These are phyloP conservation scores for Heliamphora exappendiculata DNA, from an alignment of 148 eudicot genomes.

Conservation along the genomic window DNA sequence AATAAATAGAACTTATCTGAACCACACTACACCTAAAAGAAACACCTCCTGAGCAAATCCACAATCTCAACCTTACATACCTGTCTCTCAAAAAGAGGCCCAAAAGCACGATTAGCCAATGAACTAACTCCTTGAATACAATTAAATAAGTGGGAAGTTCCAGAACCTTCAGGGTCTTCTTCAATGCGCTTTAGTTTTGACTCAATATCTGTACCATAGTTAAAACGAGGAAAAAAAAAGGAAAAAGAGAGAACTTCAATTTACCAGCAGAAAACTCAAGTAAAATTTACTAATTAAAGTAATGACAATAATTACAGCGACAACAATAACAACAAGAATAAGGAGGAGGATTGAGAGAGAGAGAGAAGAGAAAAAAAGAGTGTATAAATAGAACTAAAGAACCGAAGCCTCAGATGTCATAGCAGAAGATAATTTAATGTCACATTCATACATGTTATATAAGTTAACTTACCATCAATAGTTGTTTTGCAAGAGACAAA, in stretches of 20 bases:
- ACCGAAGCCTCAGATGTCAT: neutral
- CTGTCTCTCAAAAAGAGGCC: slow-evolving; percentile 96
- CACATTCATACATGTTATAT: neutral
- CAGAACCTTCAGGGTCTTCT: slow-evolving; percentile 98
- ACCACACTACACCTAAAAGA: neutral
- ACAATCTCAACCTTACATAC: slow-evolving; percentile 33
- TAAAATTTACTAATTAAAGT: neutral
- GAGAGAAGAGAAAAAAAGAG: neutral
- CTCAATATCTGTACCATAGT: slow-evolving; percentile 66
- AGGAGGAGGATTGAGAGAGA: neutral
- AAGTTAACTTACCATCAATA: slow-evolving; percentile 63
- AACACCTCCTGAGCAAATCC: slow-evolving; percentile 1
- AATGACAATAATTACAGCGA: neutral
- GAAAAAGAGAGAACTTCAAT: neutral
- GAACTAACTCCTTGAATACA: slow-evolving; percentile 79
- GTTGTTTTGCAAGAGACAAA: slow-evolving; percentile 98
- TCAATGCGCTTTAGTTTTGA: slow-evolving; percentile 90
- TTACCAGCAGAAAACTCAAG: slow-evolving; percentile 5
- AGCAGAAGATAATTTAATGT: slow-evolving; percentile 5
- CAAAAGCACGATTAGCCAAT: slow-evolving; percentile 82
- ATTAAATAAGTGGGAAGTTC: slow-evolving; percentile 73
- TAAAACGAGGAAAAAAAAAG: no score
- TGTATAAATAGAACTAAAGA: neutral
- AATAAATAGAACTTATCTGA: slow-evolving; percentile 6
- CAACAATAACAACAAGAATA: neutral